Base-by-base conservation (phyloP, 2,329 filamentous ascomycete species). In the Aureobasidium sp. region DNA sequence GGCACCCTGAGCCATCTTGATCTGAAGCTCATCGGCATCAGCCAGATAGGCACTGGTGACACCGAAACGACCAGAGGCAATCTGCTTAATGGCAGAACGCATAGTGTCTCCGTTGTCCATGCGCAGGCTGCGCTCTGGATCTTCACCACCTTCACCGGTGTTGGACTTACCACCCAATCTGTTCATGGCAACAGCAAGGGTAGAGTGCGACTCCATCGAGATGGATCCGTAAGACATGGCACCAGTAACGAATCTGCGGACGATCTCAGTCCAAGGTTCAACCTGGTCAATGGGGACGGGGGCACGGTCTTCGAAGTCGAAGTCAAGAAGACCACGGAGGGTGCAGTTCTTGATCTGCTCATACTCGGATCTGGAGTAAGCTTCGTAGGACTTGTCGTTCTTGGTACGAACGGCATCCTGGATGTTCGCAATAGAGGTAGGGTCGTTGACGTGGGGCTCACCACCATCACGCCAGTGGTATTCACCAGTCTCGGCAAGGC, bases 141-240 rank as follows among this genome's bases (percentile, higher is more conserved):
- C 92, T 76, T 97, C 93, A 77, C 93, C 93, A 83, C 93, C 93
- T 78, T 97, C 93, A 71, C 93, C 93, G 56, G 93, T 97, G 80
- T 97, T 97, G 44, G 92, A 97, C 79, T 97, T 97, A 70, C 93
- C 93, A 44, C 93, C 93, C 44, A 97, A 84, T 68, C 93, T 84
- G 79, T 97, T 97, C 92, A 97, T 96, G 67, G 93, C 93, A 62
- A 97, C 88, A 67, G 93, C 93, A 53, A 97, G 81, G 13, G 93
- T 97, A 20, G 93, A 96, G 79, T 97, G 93, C 59, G 93, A 93
- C 75, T 97, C 93, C 91, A 97, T 96, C 6, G 93, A 97, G 70
- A 97, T 97, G 44, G 93, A 97, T 52, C 93, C 93, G 73, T 97
- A 97, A 2, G 93, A 97, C 93, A 97, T 97, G 69, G 93, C 93